phyloP scores from a whole-genome alignment of 148 eudicot genomes.

The Amaranthus palmeri region DNA sequence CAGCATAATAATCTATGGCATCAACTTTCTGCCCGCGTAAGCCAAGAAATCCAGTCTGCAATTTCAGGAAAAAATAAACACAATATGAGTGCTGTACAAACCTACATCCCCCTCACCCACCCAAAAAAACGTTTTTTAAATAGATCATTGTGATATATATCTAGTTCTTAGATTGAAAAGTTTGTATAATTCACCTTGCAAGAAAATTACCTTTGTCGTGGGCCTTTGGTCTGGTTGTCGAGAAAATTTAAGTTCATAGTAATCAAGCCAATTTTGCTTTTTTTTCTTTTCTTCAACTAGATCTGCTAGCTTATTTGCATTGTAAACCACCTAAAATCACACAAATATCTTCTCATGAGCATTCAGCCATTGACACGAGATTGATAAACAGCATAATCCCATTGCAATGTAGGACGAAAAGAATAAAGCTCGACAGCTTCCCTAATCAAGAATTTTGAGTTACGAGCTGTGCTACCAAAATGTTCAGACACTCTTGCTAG shows the following conservation, averaged over 20 bases:
- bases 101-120: background rate
- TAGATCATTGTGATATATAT: too few species aligned
- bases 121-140: too few species aligned
- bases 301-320: constrained; percentile 92
- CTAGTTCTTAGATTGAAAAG: too few species aligned
- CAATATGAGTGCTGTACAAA: constrained; percentile 12
- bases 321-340: constrained; percentile 73
- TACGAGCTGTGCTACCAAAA: too few species aligned
- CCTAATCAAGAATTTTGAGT: too few species aligned
- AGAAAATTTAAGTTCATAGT: constrained; percentile 73
- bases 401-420: too few species aligned
- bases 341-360: constrained; percentile 7
- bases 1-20: constrained; percentile 63
- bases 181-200: too few species aligned
- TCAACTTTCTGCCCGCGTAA: constrained; percentile 72
- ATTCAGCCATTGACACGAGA: background rate
- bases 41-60: constrained; percentile 93
- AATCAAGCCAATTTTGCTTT: constrained; percentile 94
- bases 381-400: too few species aligned
- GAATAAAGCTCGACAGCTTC: too few species aligned
- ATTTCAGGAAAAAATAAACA: constrained; percentile 9
- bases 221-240: constrained; percentile 73
- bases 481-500: too few species aligned
- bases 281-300: constrained; percentile 71
- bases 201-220: constrained; percentile 57